A percentile compares a stretch with the other conserved stretches of the same genome.
Conservation (phyloP, 1,284 basidiomycete genomes). For the Tylopilus sp. region DNA sequence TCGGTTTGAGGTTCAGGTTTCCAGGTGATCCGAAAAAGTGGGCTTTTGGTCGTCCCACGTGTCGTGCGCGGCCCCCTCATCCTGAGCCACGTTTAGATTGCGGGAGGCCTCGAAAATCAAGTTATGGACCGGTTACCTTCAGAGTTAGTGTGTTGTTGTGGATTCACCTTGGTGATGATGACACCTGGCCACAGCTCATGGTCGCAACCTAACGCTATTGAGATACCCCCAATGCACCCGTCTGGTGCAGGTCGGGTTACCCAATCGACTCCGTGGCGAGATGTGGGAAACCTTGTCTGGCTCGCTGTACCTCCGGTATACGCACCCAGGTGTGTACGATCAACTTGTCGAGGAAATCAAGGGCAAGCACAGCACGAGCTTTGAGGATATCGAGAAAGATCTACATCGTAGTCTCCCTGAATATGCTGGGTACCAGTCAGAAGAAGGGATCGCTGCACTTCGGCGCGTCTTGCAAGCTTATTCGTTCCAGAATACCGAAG, state of each 20-base stretch:
- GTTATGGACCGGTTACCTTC: constrained; percentile 89
- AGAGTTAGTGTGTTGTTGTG: constrained; percentile 45
- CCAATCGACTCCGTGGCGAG: constrained; percentile 91
- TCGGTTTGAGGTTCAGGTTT: constrained; percentile 86
- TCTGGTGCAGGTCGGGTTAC: constrained; percentile 94
- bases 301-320: constrained; percentile 86
- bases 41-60: constrained; percentile 25
- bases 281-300: constrained; percentile 98
- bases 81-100: constrained; percentile 48
- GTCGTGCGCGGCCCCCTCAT: not conserved
- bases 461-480: constrained; percentile 93
- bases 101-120: constrained; percentile 97
- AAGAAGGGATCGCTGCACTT: constrained; percentile 80
- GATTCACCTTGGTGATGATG: constrained; percentile 5
- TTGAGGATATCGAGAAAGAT: constrained; percentile 99
- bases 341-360: constrained; percentile 74
- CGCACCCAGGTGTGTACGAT: constrained; percentile 84
- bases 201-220: constrained; percentile 85
- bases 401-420: constrained; percentile 92
- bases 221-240: constrained; percentile 96
- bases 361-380: constrained; percentile 81
- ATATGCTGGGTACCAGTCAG: constrained; percentile 89
- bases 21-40: constrained; percentile 92
- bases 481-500: constrained; percentile 93
- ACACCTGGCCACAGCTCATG: constrained; percentile 53